Base-by-base conservation (phyloP, 768 basidiomycete genomes). In the Boletus vermiculosoides region DNA sequence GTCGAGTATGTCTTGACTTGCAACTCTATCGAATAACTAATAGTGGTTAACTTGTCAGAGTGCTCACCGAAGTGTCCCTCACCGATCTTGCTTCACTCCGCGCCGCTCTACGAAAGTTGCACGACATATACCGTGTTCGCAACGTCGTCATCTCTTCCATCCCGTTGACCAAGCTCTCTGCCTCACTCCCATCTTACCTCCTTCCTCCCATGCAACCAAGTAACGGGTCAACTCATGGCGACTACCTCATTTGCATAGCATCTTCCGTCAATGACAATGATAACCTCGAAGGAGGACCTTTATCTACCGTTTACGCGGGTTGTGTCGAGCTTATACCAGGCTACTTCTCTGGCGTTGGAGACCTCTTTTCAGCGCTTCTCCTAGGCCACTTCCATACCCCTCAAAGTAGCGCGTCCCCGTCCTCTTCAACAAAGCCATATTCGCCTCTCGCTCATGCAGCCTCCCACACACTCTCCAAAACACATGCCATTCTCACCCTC, bases 321-420 rank as follows among this genome's bases (percentile, higher is more conserved):
- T 81, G 79, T 44, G 84, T 99, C 10, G 87, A 88, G 3, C 80
- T 87, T 30, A 80, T 98, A 45, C 83, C 87, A 6, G 95, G 94
- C 12, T 97, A 98, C 76, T 98, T 94, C 71, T 90, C 92, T 20
- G 97, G 97, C 25, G 95, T 97, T 12, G 97, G 97, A 18, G 97
- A 99, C 71, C 85, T 98, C 54, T 98, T 98, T 76, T 94, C 94
- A 7, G 91, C 96, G 1, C 83, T 98, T 54, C 84, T 95, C 28
- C 78, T 96, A 5, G 94, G 85, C 0, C 88, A 94, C 65, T 98
- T 85, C 71, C 68, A 78, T 42, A 70, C 76, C 45, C 57, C 60
- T 20, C 65, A 31, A 23, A 25, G 28, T 20, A 33, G 22, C 41
- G 1, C 50, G 1, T 23, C 23, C 10, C 44, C 50, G 34, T 42